phyloP scores from a whole-genome alignment of 352 stramenopile genomes.

The Globisporangium radiosum region DNA sequence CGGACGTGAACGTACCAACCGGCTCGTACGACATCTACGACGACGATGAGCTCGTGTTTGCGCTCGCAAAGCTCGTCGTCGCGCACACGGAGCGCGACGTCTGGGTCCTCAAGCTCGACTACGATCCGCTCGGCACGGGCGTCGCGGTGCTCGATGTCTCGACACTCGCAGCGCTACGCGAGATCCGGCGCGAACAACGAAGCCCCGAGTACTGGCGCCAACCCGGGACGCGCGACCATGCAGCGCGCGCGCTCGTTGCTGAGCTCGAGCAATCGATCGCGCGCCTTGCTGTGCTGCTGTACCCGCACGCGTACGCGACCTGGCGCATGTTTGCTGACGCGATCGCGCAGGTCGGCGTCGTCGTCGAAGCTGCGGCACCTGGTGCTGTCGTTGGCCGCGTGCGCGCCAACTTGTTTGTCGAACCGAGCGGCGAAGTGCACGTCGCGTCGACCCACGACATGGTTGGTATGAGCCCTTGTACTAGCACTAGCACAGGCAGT shows the following conservation, averaged over 20 bases:
- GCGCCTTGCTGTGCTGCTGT: conserved; percentile 14
- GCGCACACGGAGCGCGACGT: conserved; percentile 68
- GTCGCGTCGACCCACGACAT: conserved; percentile 68
- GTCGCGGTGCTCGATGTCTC: conserved; percentile 64
- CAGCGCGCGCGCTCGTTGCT: conserved; percentile 40
- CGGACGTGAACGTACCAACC: conserved; percentile 81
- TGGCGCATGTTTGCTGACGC: conserved; percentile 54
- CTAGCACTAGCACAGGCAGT: not conserved
- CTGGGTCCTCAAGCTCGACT: conserved; percentile 83
- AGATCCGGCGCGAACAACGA: conserved; percentile 59
- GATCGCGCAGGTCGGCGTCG: conserved; percentile 62
- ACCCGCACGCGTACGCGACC: conserved; percentile 47
- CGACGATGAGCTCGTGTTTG: conserved; percentile 76
- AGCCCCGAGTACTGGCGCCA: conserved; percentile 66
- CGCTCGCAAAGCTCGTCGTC: conserved; percentile 83
- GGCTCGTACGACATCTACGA: conserved; percentile 88
- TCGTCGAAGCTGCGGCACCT: conserved; percentile 67
- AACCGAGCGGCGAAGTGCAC: conserved; percentile 58
- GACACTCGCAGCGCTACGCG: conserved; percentile 42
- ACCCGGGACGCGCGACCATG: conserved; percentile 49
- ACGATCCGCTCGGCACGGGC: conserved; percentile 60
- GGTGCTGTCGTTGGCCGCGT: conserved; percentile 33
- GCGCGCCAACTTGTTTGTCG: conserved; percentile 74
- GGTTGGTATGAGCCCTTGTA: conserved; percentile 11
- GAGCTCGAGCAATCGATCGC: conserved; percentile 51